A percentile compares a stretch with the other conserved stretches of the same genome.
These are phyloP conservation scores for Phaeosphaeriaceae sp. DNA, from an alignment of 2,329 filamentous ascomycete species.

Conservation along the genomic window DNA sequence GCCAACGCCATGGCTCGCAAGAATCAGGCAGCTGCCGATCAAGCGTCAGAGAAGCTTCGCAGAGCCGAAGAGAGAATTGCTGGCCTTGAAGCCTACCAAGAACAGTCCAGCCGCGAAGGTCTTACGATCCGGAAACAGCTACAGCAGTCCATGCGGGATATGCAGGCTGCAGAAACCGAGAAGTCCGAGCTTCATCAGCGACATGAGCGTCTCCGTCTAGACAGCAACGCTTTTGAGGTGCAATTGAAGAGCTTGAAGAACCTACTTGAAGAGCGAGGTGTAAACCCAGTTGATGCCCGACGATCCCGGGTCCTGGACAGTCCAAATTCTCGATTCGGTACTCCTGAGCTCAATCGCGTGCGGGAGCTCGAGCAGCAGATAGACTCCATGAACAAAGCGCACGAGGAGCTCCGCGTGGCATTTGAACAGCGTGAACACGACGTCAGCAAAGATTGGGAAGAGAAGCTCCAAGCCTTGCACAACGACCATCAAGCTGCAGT, in stretches of 20 bases:
- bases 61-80: conserved; percentile 96
- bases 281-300: conserved; percentile 76
- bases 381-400: conserved; percentile 74
- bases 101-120: conserved; percentile 93
- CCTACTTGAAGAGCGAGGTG: conserved; percentile 85
- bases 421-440: conserved; percentile 84
- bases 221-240: conserved; percentile 90
- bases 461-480: conserved; percentile 91
- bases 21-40: conserved; percentile 87
- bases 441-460: conserved; percentile 86
- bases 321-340: conserved; percentile 75
- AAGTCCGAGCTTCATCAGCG: conserved; percentile 84
- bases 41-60: conserved; percentile 85
- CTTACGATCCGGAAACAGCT: conserved; percentile 89
- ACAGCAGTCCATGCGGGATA: conserved; percentile 82
- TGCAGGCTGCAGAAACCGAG: conserved; percentile 78
- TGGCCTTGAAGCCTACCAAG: conserved; percentile 94
- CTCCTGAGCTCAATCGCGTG: conserved; percentile 79
- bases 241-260: conserved; percentile 95
- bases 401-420: conserved; percentile 81
- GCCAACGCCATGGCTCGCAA: conserved; percentile 83
- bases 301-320: conserved; percentile 76
- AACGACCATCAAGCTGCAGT: conserved; percentile 98
- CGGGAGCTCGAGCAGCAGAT: conserved; percentile 90
- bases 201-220: conserved; percentile 84